Evolutionary conservation across 2,329 filamentous ascomycete species (phyloP).

Genomic region (Botrytis squamosa): DNA sequence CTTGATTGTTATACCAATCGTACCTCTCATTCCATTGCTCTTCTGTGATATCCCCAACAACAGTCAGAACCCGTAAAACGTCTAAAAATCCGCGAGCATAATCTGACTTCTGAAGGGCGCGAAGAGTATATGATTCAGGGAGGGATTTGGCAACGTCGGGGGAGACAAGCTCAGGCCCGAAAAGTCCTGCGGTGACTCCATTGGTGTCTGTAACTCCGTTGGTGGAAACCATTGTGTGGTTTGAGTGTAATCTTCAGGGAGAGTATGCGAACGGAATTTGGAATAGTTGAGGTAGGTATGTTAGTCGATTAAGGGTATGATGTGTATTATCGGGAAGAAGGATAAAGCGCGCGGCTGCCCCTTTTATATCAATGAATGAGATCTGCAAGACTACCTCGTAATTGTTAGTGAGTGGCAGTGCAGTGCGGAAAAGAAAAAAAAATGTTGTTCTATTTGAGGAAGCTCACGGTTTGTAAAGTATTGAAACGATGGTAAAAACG

Average conservation of each 20-base stretch:
- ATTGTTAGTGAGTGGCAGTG: constrained; percentile 1
- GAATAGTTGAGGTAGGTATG: background rate
- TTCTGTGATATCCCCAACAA: constrained; percentile 81
- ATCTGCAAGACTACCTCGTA: constrained; percentile 6
- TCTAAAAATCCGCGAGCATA: constrained; percentile 83
- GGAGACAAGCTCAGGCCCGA: constrained; percentile 74
- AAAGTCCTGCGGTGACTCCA: constrained; percentile 59
- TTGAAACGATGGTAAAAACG: background rate
- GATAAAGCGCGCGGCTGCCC: background rate
- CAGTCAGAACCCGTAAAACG: constrained; percentile 86
- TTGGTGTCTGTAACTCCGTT: constrained; percentile 39
- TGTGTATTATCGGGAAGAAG: background rate
- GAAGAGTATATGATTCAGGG: constrained; percentile 78
- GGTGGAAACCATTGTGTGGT: constrained; percentile 2
- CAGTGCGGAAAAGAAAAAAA: background rate
- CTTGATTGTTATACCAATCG: constrained; percentile 69
- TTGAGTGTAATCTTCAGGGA: background rate
- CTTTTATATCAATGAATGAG: constrained; percentile 4
- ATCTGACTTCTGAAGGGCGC: constrained; percentile 75
- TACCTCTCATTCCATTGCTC: constrained; percentile 76
- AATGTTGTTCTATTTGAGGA: background rate
- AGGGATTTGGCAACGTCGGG: constrained; percentile 69
- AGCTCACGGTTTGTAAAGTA: background rate
- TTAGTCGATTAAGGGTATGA: background rate
- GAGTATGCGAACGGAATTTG: background rate